Percentiles rank a stretch among this genome's conserved stretches.
phyloP scores from a whole-genome alignment of 495 filamentous ascomycete species.

The Penicilliopsis zonata region DNA sequence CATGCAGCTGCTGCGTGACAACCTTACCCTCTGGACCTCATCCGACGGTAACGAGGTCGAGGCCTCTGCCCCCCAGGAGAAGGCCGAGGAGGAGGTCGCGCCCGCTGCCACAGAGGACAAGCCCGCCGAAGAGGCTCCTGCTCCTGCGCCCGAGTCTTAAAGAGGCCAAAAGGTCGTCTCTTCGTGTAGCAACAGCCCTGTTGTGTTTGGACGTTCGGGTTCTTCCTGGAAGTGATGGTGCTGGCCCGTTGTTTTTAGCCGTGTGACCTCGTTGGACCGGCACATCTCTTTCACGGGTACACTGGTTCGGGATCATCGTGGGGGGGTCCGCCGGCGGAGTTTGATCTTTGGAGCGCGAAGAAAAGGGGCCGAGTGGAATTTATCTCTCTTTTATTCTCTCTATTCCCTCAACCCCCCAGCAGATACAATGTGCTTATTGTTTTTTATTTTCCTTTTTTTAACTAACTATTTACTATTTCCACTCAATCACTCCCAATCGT shows the following conservation, averaged over 20 bases:
- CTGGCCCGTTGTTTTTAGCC: conserved; percentile 26
- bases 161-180: conserved; percentile 8
- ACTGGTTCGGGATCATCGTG: conserved; percentile 28
- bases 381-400: conserved; percentile 38
- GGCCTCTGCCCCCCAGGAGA: conserved; percentile 50
- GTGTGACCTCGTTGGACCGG: conserved; percentile 31
- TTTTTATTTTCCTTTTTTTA: conserved; percentile 21
- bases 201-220: conserved; percentile 25
- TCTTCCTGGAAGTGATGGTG: conserved; percentile 29
- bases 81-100: conserved; percentile 46
- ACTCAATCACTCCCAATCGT: too few relatives aligned
- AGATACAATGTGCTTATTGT: conserved; percentile 32
- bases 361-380: conserved; percentile 37
- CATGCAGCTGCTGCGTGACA: conserved; percentile 99
- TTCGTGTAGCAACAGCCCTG: conserved; percentile 17
- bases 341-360: conserved; percentile 39
- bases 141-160: conserved; percentile 26
- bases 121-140: conserved; percentile 29
- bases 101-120: conserved; percentile 31
- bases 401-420: conserved; percentile 36
- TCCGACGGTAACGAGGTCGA: conserved; percentile 84
- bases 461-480: conserved; percentile 4
- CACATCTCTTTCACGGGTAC: conserved; percentile 28
- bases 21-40: conserved; percentile 98
- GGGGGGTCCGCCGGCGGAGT: conserved; percentile 37